phyloP scores from a whole-genome alignment of 1,284 basidiomycete species.

The Psilocybe mexicana region DNA sequence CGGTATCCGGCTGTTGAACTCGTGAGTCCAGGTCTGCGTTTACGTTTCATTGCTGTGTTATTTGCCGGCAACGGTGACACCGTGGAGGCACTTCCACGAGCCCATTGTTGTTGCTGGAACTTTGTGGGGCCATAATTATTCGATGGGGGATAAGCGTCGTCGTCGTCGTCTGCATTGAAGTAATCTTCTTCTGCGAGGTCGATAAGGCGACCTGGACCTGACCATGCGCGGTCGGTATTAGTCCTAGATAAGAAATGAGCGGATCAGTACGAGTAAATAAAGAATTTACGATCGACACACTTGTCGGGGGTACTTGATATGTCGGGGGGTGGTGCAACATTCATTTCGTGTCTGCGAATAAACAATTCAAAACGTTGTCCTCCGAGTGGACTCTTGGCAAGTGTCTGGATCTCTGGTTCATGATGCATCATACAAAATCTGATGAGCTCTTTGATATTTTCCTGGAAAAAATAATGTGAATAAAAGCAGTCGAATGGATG shows the following conservation, averaged over 20 bases:
- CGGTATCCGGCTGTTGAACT: conserved; percentile 40
- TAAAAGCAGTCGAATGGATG: not conserved
- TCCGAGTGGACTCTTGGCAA: conserved; percentile 65
- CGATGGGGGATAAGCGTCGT: conserved; percentile 50
- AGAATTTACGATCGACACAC: conserved; percentile 36
- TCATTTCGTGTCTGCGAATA: conserved; percentile 86
- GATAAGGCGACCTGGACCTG: conserved; percentile 49
- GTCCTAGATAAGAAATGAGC: conserved; percentile 24
- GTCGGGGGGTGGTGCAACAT: conserved; percentile 78
- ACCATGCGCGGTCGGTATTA: conserved; percentile 44
- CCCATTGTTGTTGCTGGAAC: conserved; percentile 35
- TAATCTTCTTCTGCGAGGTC: conserved; percentile 86
- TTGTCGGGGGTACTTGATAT: conserved; percentile 49
- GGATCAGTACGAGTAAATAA: conserved; percentile 14
- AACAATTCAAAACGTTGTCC: conserved; percentile 73
- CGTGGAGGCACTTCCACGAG: conserved; percentile 26
- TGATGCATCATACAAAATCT: conserved; percentile 83
- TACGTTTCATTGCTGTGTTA: conserved; percentile 53
- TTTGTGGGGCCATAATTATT: not conserved
- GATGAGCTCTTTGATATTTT: conserved; percentile 86
- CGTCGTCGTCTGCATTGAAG: conserved; percentile 83
- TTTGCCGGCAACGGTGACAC: conserved; percentile 34
- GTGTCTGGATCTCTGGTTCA: conserved; percentile 61
- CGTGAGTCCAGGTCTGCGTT: conserved; percentile 47
- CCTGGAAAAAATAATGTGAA: conserved; percentile 46